These are phyloP conservation scores for Xylaria sp. DNA, from an alignment of 2,329 filamentous ascomycete genomes.

Conservation along the genomic window DNA sequence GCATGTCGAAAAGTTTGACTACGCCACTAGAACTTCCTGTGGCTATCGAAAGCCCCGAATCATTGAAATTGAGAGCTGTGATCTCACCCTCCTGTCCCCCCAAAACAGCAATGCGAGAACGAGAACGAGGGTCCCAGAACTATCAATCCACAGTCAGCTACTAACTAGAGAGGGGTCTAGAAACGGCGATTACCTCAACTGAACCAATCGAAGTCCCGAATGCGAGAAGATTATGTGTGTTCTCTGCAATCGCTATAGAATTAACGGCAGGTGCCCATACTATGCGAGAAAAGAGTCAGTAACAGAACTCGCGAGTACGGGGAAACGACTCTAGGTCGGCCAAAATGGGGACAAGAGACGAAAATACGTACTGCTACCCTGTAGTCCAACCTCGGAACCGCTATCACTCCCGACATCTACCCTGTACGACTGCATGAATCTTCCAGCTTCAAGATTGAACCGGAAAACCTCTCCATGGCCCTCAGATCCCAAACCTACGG, in stretches of 20 bases:
- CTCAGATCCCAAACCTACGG: slow-evolving; percentile 86
- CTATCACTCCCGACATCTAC: slow-evolving; percentile 90
- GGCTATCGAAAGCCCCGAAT: slow-evolving; percentile 83
- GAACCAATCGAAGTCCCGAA: slow-evolving; percentile 97
- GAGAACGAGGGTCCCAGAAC: slow-evolving; percentile 92
- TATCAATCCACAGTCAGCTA: slow-evolving; percentile 25
- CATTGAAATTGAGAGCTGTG: slow-evolving; percentile 87
- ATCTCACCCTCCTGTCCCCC: slow-evolving; percentile 76
- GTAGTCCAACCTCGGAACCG: slow-evolving; percentile 75
- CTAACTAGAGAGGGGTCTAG: background rate
- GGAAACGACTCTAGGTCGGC: background rate
- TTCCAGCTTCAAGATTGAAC: slow-evolving; percentile 88
- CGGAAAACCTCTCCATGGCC: slow-evolving; percentile 92
- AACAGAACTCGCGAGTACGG: background rate
- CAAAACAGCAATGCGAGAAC: slow-evolving; percentile 81
- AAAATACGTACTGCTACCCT: slow-evolving; percentile 72
- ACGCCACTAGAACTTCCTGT: slow-evolving; percentile 89
- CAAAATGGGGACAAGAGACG: background rate
- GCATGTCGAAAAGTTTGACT: slow-evolving; percentile 90
- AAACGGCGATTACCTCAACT: slow-evolving; percentile 67
- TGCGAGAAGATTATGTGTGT: slow-evolving; percentile 87
- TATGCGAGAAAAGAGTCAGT: slow-evolving; percentile 17
- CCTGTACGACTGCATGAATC: slow-evolving; percentile 95
- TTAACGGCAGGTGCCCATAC: slow-evolving; percentile 87
- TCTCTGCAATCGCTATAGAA: slow-evolving; percentile 84